Conservation (phyloP, 257 asterid species). For the Vinca minor region DNA sequence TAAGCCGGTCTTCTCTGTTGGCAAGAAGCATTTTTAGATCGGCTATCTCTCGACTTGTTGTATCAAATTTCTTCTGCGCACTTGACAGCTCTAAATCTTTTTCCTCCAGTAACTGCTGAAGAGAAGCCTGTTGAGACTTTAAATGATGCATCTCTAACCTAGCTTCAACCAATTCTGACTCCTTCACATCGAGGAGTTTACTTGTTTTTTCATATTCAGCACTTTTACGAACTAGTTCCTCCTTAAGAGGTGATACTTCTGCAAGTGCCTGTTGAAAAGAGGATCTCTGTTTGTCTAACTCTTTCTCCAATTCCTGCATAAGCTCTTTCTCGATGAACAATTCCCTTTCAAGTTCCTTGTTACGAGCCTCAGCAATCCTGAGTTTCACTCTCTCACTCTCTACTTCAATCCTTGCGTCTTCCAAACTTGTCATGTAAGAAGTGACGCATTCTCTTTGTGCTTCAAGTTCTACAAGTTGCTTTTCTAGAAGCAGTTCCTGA, state of each 20-base stretch:
- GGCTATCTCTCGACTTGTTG: conserved; percentile 44
- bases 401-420: conserved; percentile 60
- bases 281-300: conserved; percentile 38
- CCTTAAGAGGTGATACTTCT: conserved; percentile 39
- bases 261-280: conserved; percentile 41
- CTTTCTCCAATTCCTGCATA: conserved; percentile 39
- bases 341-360: conserved; percentile 53
- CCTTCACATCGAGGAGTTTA: conserved; percentile 51
- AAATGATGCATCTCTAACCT: conserved; percentile 57
- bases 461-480: conserved; percentile 52
- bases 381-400: conserved; percentile 59
- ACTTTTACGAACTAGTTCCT: conserved; percentile 42
- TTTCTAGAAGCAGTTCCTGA: conserved; percentile 50
- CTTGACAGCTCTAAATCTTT: conserved; percentile 48
- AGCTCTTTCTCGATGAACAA: conserved; percentile 60
- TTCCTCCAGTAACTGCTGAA: conserved; percentile 46
- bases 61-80: conserved; percentile 42
- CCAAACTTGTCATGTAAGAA: conserved; percentile 50
- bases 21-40: conserved; percentile 40
- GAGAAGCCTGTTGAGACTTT: conserved; percentile 51
- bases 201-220: conserved; percentile 43
- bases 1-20: conserved; percentile 50
- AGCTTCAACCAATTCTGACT: conserved; percentile 70
- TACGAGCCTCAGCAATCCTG: conserved; percentile 55
- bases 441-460: conserved; percentile 44